Conservation (phyloP, 208 protist genomes). For the Leishmania tropica region DNA sequence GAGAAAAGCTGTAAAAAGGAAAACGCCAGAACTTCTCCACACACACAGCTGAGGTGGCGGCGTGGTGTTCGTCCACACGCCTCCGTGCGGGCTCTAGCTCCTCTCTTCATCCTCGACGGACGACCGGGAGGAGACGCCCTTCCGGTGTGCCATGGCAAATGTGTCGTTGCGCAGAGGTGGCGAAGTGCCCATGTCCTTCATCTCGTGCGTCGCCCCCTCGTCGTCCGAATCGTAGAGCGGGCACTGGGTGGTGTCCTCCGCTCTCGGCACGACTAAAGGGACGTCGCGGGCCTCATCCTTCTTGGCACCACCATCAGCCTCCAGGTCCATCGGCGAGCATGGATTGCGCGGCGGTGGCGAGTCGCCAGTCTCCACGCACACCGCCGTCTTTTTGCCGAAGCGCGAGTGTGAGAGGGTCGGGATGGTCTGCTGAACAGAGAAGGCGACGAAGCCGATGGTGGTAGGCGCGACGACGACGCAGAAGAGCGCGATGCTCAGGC, state of each 20-base stretch:
- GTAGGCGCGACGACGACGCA: constrained; percentile 62
- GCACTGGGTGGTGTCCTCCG: constrained; percentile 49
- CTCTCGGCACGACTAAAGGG: constrained; percentile 34
- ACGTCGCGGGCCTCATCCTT: constrained; percentile 15
- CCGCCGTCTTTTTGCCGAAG: constrained; percentile 28
- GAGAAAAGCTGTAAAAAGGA: background rate
- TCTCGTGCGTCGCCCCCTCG: constrained; percentile 25
- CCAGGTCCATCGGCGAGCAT: constrained; percentile 6
- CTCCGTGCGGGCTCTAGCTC: constrained; percentile 1
- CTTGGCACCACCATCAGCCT: constrained; percentile 8
- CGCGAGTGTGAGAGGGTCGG: constrained; percentile 42
- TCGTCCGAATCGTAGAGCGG: constrained; percentile 69
- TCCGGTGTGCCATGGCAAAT: constrained; percentile 32
- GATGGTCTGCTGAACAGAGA: constrained; percentile 71
- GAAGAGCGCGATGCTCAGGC: constrained; percentile 52
- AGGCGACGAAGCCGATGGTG: constrained; percentile 64
- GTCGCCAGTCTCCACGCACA: constrained; percentile 38
- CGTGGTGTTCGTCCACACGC: background rate
- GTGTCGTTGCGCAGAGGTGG: constrained; percentile 53
- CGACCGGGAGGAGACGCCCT: constrained; percentile 1
- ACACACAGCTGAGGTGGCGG: background rate
- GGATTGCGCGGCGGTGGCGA: constrained; percentile 68
- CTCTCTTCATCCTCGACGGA: constrained; percentile 14
- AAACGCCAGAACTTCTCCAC: background rate
- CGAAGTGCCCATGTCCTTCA: constrained; percentile 45